These are phyloP conservation scores for Oryza officinalis DNA, from an alignment of 176 grass and related monocot genomes.

Conservation along the genomic window DNA sequence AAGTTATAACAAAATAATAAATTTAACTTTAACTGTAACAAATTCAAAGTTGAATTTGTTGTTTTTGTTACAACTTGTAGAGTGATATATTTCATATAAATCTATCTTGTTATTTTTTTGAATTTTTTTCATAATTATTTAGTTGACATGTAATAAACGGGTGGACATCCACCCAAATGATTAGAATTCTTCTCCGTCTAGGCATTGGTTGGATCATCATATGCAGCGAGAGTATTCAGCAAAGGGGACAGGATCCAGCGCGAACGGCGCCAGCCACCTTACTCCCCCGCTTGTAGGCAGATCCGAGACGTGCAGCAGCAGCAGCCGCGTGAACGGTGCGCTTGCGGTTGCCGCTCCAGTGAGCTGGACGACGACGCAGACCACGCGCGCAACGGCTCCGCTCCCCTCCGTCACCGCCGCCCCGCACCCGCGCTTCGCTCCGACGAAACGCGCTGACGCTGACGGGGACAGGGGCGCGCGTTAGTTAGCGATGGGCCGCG, in stretches of 20 bases:
- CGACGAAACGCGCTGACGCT: constrained; percentile 24
- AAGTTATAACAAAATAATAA: no score
- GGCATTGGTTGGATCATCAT: no score
- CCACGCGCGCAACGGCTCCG: not conserved
- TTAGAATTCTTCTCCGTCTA: no score
- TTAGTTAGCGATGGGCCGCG: not conserved
- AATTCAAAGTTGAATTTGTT: no score
- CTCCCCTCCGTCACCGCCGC: not conserved
- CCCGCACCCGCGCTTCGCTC: not conserved
- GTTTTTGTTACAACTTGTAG: no score
- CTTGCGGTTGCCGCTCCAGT: not conserved
- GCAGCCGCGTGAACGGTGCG: not conserved
- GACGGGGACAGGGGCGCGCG: not conserved
- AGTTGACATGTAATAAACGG: no score
- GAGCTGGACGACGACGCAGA: not conserved
- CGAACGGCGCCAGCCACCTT: not conserved
- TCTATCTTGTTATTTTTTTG: no score
- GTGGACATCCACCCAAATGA: no score
- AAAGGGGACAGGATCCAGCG: not conserved
- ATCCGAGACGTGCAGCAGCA: not conserved
- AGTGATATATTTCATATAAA: no score
- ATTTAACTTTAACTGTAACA: no score
- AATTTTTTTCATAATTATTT: no score
- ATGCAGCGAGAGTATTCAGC: no score
- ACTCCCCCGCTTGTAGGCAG: not conserved